Percentiles rank a stretch among this genome's conserved stretches.
These are phyloP conservation scores for Phytophthora chlamydospora DNA, from an alignment of 352 stramenopile genomes.

Conservation along the genomic window DNA sequence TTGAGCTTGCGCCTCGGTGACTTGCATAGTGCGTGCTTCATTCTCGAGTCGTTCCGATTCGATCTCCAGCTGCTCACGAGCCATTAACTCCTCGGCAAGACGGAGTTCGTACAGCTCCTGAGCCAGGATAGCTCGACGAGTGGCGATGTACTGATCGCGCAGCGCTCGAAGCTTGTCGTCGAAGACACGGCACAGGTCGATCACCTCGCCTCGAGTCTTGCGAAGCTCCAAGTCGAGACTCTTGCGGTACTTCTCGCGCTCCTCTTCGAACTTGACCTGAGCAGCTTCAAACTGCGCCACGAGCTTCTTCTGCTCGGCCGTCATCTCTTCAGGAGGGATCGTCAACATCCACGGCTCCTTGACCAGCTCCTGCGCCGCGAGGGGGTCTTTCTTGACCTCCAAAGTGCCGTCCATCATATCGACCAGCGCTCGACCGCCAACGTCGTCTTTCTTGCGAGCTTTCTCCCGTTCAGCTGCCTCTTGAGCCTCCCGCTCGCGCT, in stretches of 20 bases:
- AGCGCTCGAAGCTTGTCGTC: constrained; percentile 84
- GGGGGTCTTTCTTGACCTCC: constrained; percentile 87
- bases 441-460: constrained; percentile 81
- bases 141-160: constrained; percentile 58
- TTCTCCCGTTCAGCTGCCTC: constrained; percentile 35
- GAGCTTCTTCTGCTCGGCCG: constrained; percentile 78
- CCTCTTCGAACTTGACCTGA: constrained; percentile 81
- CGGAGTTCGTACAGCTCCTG: constrained; percentile 80
- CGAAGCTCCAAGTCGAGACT: constrained; percentile 90
- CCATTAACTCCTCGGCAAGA: constrained; percentile 59
- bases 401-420: constrained; percentile 96
- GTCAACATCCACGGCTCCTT: constrained; percentile 92
- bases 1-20: constrained; percentile 32
- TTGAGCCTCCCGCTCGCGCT: constrained; percentile 43
- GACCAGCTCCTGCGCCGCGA: constrained; percentile 62
- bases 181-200: constrained; percentile 81
- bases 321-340: constrained; percentile 77
- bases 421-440: constrained; percentile 71
- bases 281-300: constrained; percentile 66
- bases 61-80: constrained; percentile 53
- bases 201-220: constrained; percentile 82
- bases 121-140: constrained; percentile 53
- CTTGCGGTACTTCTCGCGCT: constrained; percentile 92
- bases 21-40: constrained; percentile 27
- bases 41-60: constrained; percentile 35